Percentiles rank a stretch among this genome's conserved stretches.
Evolutionary conservation across 164 flowering plant species (phyloP).

Genomic region (Cinnamomum micranthum): DNA sequence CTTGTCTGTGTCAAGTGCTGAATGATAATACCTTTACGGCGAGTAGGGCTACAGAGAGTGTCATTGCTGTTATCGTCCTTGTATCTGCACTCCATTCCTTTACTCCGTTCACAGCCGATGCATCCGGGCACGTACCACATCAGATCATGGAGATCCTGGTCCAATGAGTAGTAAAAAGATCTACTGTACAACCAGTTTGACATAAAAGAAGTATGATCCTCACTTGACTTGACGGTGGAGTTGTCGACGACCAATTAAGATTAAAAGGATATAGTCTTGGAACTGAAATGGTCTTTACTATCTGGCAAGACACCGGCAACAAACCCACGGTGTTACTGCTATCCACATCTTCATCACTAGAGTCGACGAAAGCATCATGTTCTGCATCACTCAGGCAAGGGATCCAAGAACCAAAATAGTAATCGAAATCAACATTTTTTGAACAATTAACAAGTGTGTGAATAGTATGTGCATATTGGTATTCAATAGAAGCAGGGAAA

Average conservation of each 20-base stretch:
- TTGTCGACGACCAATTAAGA: too few relatives aligned
- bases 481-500: background rate
- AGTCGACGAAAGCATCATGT: background rate
- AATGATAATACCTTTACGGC: background rate
- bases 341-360: background rate
- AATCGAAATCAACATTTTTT: background rate
- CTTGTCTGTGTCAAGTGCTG: too few relatives aligned
- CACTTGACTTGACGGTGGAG: background rate
- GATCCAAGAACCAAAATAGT: background rate
- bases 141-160: background rate
- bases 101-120: background rate
- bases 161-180: accelerated
- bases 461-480: background rate
- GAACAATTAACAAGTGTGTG: background rate
- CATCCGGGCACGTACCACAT: slow-evolving; percentile 1
- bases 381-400: background rate
- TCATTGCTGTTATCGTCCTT: background rate
- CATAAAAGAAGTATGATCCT: background rate
- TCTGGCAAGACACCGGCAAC: background rate
- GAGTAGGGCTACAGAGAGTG: background rate
- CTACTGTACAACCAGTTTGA: background rate
- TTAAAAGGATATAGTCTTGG: too few relatives aligned
- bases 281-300: background rate
- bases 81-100: background rate
- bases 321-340: too few relatives aligned